Conservation (phyloP, 805 yeast species). For the Candida multigemmis region DNA sequence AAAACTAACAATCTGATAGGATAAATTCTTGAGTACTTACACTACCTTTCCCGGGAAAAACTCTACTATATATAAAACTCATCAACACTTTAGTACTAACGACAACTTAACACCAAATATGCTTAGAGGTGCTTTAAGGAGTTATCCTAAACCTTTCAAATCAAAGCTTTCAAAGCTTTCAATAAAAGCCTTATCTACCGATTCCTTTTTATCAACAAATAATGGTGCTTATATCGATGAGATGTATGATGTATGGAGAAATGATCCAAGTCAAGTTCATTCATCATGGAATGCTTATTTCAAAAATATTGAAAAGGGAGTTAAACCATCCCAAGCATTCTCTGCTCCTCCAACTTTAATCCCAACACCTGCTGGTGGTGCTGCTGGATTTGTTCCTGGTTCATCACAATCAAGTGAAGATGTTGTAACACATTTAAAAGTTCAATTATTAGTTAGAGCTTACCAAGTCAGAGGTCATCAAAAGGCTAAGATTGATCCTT, state of each 20-base stretch:
- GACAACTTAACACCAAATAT: no score
- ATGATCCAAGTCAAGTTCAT: conserved; percentile 87
- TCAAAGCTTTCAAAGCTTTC: no score
- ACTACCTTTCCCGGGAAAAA: no score
- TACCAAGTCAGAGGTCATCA: conserved; percentile 98
- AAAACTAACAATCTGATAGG: no score
- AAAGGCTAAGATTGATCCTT: conserved; percentile 93
- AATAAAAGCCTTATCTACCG: no score
- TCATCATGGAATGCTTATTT: conserved; percentile 96
- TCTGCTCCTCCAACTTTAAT: conserved; percentile 86
- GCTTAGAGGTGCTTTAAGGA: no score
- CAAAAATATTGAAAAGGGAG: conserved; percentile 71
- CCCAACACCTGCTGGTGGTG: conserved; percentile 74
- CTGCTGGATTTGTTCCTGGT: conserved; percentile 53
- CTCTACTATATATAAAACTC: no score
- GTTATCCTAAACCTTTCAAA: no score
- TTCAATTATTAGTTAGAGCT: conserved; percentile 93
- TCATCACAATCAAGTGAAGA: conserved; percentile 44
- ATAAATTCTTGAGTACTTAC: no score
- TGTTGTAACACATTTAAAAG: conserved; percentile 83
- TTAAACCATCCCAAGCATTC: conserved; percentile 71
- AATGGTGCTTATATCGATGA: conserved; percentile 93
- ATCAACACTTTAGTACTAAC: no score
- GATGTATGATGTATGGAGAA: conserved; percentile 92
- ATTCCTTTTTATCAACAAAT: conserved; percentile 73